Percentiles rank a stretch among this genome's conserved stretches.
These are phyloP conservation scores for Rhododendron ovatum DNA, from an alignment of 148 eudicot species.

Conservation along the genomic window DNA sequence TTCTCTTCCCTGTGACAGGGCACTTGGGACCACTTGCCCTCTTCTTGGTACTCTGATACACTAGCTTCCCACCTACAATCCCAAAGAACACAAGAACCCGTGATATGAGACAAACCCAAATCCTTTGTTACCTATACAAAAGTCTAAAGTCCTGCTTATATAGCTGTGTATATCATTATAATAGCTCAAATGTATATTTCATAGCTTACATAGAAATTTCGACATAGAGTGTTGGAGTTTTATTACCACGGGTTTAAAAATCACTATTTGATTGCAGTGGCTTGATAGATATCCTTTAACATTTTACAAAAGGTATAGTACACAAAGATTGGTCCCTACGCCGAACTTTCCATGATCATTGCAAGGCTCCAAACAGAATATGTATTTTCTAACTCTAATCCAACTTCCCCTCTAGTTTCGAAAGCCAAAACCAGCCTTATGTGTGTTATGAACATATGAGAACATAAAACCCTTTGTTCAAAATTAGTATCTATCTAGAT, in stretches of 20 bases:
- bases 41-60: slow-evolving; percentile 75
- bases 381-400: neutral
- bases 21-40: slow-evolving; percentile 83
- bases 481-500: neutral
- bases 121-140: neutral
- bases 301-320: neutral
- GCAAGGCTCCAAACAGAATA: neutral
- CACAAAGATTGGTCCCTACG: no score
- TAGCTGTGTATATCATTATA: neutral
- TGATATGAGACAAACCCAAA: neutral
- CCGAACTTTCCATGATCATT: neutral
- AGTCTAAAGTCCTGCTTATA: neutral
- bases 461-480: neutral
- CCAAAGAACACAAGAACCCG: neutral
- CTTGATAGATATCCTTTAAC: neutral
- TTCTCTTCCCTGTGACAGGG: slow-evolving; percentile 78
- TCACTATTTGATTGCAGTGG: neutral
- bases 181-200: neutral
- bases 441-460: neutral
- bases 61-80: slow-evolving; percentile 46
- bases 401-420: neutral
- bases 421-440: neutral
- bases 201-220: neutral
- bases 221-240: neutral
- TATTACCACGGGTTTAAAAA: neutral